Evolutionary conservation across 352 stramenopile genomes (phyloP).

Genomic region (Phytophthora agathidicida): DNA sequence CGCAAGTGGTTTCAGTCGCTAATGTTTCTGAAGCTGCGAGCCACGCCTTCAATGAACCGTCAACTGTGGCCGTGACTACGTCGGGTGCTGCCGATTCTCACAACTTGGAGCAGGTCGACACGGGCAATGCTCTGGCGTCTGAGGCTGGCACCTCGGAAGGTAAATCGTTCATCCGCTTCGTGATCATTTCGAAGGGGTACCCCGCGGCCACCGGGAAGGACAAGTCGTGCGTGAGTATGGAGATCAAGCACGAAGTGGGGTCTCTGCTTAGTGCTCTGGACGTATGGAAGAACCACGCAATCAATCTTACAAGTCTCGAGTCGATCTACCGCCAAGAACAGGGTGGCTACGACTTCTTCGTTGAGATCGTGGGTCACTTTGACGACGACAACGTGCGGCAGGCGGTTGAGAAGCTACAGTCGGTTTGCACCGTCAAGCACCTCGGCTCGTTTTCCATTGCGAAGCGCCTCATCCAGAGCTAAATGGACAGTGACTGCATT

Average conservation of each 20-base stretch:
- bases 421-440: slow-evolving; percentile 73
- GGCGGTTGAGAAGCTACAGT: slow-evolving; percentile 61
- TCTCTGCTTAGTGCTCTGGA: slow-evolving; percentile 79
- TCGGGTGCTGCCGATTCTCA: slow-evolving; percentile 44
- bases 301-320: slow-evolving; percentile 88
- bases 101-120: slow-evolving; percentile 58
- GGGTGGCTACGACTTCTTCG: slow-evolving; percentile 86
- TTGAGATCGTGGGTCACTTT: slow-evolving; percentile 82
- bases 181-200: slow-evolving; percentile 73
- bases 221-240: slow-evolving; percentile 87
- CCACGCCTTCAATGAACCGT: slow-evolving; percentile 39
- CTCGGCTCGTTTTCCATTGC: slow-evolving; percentile 82
- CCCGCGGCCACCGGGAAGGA: slow-evolving; percentile 72
- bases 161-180: slow-evolving; percentile 73
- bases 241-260: slow-evolving; percentile 88
- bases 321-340: slow-evolving; percentile 83
- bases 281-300: slow-evolving; percentile 80
- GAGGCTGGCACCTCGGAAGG: slow-evolving; percentile 36
- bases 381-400: slow-evolving; percentile 67
- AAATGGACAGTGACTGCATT: slow-evolving; percentile 2
- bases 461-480: slow-evolving; percentile 54
- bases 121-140: slow-evolving; percentile 51
- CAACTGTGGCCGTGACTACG: slow-evolving; percentile 65
- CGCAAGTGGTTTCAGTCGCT: slow-evolving; percentile 62
- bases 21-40: slow-evolving; percentile 72